A percentile compares a stretch with the other conserved stretches of the same genome.
Conservation (phyloP, 2,329 filamentous ascomycete species). For the Alternaria tenuissima region DNA sequence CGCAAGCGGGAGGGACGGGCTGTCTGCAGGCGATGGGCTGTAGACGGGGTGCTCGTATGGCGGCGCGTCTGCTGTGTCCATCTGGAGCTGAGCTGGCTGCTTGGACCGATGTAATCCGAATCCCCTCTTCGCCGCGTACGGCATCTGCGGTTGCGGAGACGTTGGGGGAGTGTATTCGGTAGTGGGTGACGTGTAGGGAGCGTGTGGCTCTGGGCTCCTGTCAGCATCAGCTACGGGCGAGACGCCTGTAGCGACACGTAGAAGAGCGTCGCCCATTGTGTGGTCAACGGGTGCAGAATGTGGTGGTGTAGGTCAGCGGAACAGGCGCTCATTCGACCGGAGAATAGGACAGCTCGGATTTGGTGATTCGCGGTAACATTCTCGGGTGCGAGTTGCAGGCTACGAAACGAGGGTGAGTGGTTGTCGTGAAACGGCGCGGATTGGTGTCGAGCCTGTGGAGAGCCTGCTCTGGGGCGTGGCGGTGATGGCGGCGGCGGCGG, state of each 20-base stretch:
- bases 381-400: slow-evolving; percentile 23
- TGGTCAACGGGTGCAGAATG: slow-evolving; percentile 18
- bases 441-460: background rate
- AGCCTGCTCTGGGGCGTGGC: slow-evolving; percentile 5
- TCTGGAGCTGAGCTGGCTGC: slow-evolving; percentile 42
- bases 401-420: background rate
- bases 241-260: slow-evolving; percentile 26
- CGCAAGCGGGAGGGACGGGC: slow-evolving; percentile 28
- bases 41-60: slow-evolving; percentile 40
- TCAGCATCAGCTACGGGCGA: slow-evolving; percentile 17
- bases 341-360: slow-evolving; percentile 28
- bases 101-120: slow-evolving; percentile 33
- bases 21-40: slow-evolving; percentile 41
- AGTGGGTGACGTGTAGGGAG: slow-evolving; percentile 33
- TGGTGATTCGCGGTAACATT: slow-evolving; percentile 37
- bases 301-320: slow-evolving; percentile 11
- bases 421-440: background rate
- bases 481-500: background rate
- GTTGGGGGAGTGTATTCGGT: slow-evolving; percentile 47
- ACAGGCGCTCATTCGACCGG: slow-evolving; percentile 42
- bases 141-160: slow-evolving; percentile 38
- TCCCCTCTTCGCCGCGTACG: slow-evolving; percentile 27
- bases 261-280: slow-evolving; percentile 42
- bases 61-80: slow-evolving; percentile 34
- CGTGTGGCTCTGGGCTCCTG: slow-evolving; percentile 24